These are phyloP conservation scores for Wickerhamiella pararugosa DNA, from an alignment of 1,139 yeast genomes.

Conservation along the genomic window DNA sequence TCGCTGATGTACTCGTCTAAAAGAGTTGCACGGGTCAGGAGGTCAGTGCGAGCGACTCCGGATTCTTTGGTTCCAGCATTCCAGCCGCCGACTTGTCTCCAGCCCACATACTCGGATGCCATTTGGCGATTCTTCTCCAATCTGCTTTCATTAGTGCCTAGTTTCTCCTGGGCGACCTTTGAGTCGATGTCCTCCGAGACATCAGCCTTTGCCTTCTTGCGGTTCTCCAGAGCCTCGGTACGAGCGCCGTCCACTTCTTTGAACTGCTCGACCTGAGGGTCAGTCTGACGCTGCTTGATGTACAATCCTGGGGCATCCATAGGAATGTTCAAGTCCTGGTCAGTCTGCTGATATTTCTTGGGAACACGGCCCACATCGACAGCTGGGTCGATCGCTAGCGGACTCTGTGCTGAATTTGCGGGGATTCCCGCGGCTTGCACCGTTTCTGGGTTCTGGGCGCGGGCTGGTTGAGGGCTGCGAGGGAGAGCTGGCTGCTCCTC, in stretches of 20 bases:
- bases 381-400: constrained; percentile 2
- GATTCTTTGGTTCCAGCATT: constrained; percentile 42
- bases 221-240: too few species aligned
- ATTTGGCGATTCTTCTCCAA: constrained; percentile 11
- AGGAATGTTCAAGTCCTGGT: constrained; percentile 8
- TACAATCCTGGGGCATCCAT: constrained; percentile 16
- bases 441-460: too few species aligned
- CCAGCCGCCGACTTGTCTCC: constrained; percentile 92
- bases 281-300: constrained; percentile 13
- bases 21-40: constrained; percentile 50
- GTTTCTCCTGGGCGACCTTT: constrained; percentile 6
- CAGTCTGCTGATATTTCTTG: constrained; percentile 4
- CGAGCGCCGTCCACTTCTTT: too few species aligned
- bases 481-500: not conserved
- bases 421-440: not conserved
- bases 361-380: constrained; percentile 1
- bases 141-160: constrained; percentile 9
- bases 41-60: constrained; percentile 30
- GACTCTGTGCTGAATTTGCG: not conserved
- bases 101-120: constrained; percentile 37
- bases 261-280: constrained; percentile 12
- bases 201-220: not conserved
- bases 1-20: constrained; percentile 62
- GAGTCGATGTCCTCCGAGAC: constrained; percentile 5
- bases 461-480: too few species aligned